These are phyloP conservation scores for Vitis hybrid DNA, from an alignment of 177 flowering plant species.

Conservation along the genomic window DNA sequence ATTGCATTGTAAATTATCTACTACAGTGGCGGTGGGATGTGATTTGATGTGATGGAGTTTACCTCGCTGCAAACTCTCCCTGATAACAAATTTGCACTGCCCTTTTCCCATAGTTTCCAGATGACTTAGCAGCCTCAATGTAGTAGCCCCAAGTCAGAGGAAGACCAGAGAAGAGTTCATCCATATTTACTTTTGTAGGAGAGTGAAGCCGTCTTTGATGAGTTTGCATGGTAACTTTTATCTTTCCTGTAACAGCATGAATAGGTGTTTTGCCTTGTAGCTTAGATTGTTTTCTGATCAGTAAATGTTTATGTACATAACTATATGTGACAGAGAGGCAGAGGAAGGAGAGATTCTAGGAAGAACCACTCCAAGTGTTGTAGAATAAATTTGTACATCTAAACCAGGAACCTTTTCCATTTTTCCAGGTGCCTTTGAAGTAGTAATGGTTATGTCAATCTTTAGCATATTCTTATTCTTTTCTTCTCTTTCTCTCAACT, in stretches of 20 bases:
- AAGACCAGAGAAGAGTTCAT: not conserved
- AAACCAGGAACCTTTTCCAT: not conserved
- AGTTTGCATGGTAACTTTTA: too few relatives aligned
- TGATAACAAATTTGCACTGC: not conserved
- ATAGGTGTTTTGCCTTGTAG: not conserved
- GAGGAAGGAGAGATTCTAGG: not conserved
- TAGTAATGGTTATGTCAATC: not conserved
- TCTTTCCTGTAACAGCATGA: not conserved
- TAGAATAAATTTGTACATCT: not conserved
- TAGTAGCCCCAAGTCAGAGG: too few relatives aligned
- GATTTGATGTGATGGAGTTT: not conserved
- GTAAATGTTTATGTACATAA: slow-evolving; percentile 9
- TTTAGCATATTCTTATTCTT: not conserved
- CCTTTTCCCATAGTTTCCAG: too few relatives aligned
- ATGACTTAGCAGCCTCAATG: too few relatives aligned
- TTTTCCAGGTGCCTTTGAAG: not conserved
- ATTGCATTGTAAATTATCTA: not conserved
- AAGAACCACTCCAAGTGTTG: not conserved
- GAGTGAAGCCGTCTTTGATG: not conserved
- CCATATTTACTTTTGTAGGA: not conserved
- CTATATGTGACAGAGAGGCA: not conserved
- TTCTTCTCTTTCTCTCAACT: too few relatives aligned
- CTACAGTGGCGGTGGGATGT: not conserved
- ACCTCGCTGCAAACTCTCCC: not conserved
- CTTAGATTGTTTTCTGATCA: not conserved